Base-by-base conservation (phyloP, 306 rosid species). In the Notholithocarpus densiflorus region DNA sequence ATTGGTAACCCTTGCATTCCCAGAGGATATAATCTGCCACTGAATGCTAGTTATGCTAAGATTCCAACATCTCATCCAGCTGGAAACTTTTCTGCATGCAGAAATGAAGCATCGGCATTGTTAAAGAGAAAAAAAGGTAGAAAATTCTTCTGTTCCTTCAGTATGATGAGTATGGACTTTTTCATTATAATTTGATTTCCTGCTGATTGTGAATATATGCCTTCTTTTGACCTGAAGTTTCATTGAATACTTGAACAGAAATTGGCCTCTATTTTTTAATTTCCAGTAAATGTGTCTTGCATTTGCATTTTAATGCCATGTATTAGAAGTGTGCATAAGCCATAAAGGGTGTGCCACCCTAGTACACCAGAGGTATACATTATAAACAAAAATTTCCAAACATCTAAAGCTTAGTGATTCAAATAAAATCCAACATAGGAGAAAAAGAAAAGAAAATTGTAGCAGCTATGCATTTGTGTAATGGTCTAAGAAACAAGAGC, bases 51-150 rank as follows among this genome's bases (percentile, higher is more conserved):
- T 57, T 24, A 82, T 77, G 71, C 31, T 37, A 56, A 83, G 37
- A 79, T 51, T 24, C 71, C 65, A 32, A 53, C 34, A 26, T 57
- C 82, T 72, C 65, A 68, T 69, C 81, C 86, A 19, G 85, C 79
- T 77, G 91, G 91, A 79, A 88, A 88, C 71, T 88, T 85, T 75
- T 85, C 86, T 3, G 48, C 68, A 5, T 88, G 91, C 83, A 88
- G 79, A 83, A 81, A 80, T 29, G 83, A 83, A 74, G 82, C 84
- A 60, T 37, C 43, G 54, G 57, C 86, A 70, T 40, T 75, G 56
- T 81, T 88, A n/a, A 75, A 85, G 79, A 83, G 72, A 51, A 65
- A 75, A 72, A 68, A 75, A 85, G 89, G 89, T 87, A 57, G 6
- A 66, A 23, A 54, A 56, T 53, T 77, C 55, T 81, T 71, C 72